These are phyloP conservation scores for Guillardia theta DNA, from an alignment of 78 protist genomes.

Conservation along the genomic window DNA sequence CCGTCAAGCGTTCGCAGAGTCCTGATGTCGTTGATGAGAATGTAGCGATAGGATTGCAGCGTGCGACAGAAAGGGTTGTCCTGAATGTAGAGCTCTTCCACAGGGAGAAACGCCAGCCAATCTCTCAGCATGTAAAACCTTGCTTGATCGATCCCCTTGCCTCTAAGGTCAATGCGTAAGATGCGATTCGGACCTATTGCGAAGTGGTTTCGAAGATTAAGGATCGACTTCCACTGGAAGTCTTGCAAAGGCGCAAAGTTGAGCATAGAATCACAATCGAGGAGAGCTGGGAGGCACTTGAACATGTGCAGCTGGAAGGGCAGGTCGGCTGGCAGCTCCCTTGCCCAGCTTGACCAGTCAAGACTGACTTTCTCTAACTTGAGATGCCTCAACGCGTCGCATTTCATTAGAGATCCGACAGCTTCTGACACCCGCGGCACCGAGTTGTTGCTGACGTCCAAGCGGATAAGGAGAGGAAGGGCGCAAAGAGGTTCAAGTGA, in stretches of 20 bases:
- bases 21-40: constrained; percentile 7
- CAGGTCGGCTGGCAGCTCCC: neutral
- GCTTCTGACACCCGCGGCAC: neutral
- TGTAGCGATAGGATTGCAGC: neutral
- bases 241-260: neutral
- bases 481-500: neutral
- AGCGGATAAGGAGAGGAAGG: neutral
- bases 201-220: neutral
- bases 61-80: neutral
- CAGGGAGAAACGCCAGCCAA: constrained; percentile 26
- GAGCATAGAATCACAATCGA: neutral
- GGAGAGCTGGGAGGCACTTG: neutral
- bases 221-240: neutral
- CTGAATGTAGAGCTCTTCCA: neutral
- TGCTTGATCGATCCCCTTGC: neutral
- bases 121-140: neutral
- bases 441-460: neutral
- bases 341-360: neutral
- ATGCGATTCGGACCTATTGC: neutral
- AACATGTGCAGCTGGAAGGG: neutral
- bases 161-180: neutral
- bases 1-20: neutral
- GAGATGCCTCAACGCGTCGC: neutral
- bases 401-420: neutral
- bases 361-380: neutral